Evolutionary conservation across 164 flowering plant species (phyloP).

Genomic region (Pachysandra terminalis): DNA sequence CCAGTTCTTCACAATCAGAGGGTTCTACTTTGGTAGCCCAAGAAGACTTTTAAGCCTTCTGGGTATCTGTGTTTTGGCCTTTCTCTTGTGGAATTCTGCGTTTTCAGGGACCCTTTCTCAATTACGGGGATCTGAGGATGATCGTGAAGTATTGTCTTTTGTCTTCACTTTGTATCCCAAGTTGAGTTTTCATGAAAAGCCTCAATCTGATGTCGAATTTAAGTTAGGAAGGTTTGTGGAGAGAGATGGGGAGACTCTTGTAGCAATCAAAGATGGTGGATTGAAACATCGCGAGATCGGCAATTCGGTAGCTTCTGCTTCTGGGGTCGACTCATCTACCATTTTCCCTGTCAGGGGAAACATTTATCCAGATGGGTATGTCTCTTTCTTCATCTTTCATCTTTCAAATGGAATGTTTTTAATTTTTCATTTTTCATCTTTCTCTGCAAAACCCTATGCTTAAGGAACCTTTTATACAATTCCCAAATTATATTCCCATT

Average conservation of each 20-base stretch:
- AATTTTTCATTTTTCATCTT: too few species aligned
- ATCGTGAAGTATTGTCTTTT: constrained; percentile 30
- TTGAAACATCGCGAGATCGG: constrained; percentile 3
- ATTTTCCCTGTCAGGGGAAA: constrained; percentile 58
- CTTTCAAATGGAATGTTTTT: too few species aligned
- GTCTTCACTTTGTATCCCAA: constrained; percentile 56
- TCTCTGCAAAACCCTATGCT: too few species aligned
- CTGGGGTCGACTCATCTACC: constrained; percentile 37
- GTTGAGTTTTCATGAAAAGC: constrained; percentile 8
- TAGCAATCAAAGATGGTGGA: constrained; percentile 10
- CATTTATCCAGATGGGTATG: constrained; percentile 77
- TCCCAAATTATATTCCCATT: too few species aligned
- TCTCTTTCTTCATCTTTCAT: not conserved
- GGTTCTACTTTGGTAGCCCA: constrained; percentile 16
- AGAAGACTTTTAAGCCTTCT: constrained; percentile 30
- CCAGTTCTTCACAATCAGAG: constrained; percentile 14
- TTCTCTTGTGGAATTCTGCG: constrained; percentile 22
- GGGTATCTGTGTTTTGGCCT: constrained; percentile 37
- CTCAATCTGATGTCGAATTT: constrained; percentile 27
- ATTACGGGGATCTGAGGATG: constrained; percentile 21
- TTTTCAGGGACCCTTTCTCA: constrained; percentile 24
- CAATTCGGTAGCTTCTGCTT: constrained; percentile 20
- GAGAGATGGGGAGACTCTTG: constrained; percentile 9
- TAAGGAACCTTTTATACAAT: too few species aligned
- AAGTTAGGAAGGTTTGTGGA: constrained; percentile 51